A percentile compares a stretch with the other conserved stretches of the same genome.
Evolutionary conservation across 441 rosid species (phyloP).

Genomic region (Biscutella laevigata): DNA sequence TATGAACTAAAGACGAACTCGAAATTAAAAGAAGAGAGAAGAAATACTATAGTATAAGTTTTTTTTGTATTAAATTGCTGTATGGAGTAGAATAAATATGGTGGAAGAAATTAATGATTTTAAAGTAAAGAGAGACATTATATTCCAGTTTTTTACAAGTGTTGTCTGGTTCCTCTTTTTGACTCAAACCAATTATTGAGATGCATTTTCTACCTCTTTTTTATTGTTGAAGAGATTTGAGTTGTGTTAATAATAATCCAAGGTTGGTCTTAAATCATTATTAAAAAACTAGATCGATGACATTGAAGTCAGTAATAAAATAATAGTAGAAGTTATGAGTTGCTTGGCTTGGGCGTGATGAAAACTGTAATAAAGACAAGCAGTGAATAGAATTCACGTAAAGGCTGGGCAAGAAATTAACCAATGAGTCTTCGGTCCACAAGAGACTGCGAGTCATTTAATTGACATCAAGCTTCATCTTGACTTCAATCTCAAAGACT

Average conservation of each 20-base stretch:
- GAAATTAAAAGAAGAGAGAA: neutral
- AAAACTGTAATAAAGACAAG: constrained; percentile 10
- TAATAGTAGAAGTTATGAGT: constrained; percentile 11
- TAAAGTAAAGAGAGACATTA: constrained; percentile 22
- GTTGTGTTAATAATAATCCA: neutral
- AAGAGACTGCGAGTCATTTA: constrained; percentile 13
- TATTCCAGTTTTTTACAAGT: neutral
- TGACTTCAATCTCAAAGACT: too few relatives aligned
- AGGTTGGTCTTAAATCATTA: constrained; percentile 6
- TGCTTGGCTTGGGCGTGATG: constrained; percentile 27
- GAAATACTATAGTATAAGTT: too few relatives aligned
- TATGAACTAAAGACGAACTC: constrained; percentile 18
- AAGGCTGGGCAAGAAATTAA: constrained; percentile 13
- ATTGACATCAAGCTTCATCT: neutral
- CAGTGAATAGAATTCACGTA: constrained; percentile 25
- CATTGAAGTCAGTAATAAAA: neutral
- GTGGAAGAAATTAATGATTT: constrained; percentile 11
- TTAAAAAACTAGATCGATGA: neutral
- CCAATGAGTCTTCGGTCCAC: neutral
- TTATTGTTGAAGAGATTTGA: constrained; percentile 6
- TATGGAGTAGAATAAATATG: constrained; percentile 23
- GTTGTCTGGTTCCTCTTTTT: constrained; percentile 22
- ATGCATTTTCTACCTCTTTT: constrained; percentile 12
- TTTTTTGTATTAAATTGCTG: too few relatives aligned
- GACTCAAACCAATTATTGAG: constrained; percentile 27